These are phyloP conservation scores for Claviceps fusiformis DNA, from an alignment of 2,329 filamentous ascomycete genomes.

Conservation along the genomic window DNA sequence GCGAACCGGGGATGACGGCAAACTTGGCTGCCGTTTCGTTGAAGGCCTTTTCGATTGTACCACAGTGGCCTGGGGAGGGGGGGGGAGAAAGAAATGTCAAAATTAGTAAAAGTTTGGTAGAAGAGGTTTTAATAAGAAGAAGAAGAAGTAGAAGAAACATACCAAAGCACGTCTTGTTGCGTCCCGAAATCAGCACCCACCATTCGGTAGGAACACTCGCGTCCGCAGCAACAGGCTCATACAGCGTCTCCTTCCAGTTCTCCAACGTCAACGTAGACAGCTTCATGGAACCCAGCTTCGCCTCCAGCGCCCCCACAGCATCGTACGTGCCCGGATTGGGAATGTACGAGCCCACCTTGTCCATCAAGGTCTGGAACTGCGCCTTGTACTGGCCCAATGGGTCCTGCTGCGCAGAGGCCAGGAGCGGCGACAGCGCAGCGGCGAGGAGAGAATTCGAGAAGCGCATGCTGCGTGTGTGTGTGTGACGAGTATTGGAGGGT, in stretches of 20 bases:
- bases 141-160: constrained; percentile 15
- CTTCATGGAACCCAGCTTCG: constrained; percentile 27
- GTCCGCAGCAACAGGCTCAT: constrained; percentile 43
- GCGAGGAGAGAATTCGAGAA: constrained; percentile 37
- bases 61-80: constrained; percentile 53
- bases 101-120: neutral
- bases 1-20: constrained; percentile 44
- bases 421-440: constrained; percentile 38
- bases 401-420: constrained; percentile 38
- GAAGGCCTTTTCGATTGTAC: constrained; percentile 48
- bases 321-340: constrained; percentile 32
- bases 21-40: constrained; percentile 53
- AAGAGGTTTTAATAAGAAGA: neutral
- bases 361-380: constrained; percentile 50
- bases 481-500: neutral
- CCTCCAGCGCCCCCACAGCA: constrained; percentile 26
- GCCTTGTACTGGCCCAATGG: constrained; percentile 45
- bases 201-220: constrained; percentile 57
- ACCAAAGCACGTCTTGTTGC: constrained; percentile 67
- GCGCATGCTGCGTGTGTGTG: constrained; percentile 34
- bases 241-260: constrained; percentile 59
- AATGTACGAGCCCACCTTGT: constrained; percentile 41
- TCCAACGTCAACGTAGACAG: constrained; percentile 45
- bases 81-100: no score
- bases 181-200: constrained; percentile 60